These are phyloP conservation scores for Ophiosphaerella narmari DNA, from an alignment of 2,329 filamentous ascomycete genomes.

Conservation along the genomic window DNA sequence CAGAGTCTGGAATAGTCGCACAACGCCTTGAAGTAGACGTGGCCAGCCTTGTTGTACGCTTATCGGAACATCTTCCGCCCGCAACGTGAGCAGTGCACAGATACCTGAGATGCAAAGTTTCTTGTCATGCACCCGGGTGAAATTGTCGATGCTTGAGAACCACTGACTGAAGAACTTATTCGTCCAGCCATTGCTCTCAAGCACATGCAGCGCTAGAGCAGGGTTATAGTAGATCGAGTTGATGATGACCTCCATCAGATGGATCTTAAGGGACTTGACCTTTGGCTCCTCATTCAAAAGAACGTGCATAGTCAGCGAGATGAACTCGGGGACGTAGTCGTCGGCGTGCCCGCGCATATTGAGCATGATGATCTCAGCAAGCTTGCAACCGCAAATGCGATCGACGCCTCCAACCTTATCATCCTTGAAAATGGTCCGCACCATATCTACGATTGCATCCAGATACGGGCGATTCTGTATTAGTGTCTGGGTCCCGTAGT, in stretches of 20 bases:
- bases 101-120: conserved; percentile 97
- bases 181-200: conserved; percentile 93
- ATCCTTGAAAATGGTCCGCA: conserved; percentile 91
- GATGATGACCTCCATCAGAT: conserved; percentile 98
- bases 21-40: conserved; percentile 83
- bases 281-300: conserved; percentile 76
- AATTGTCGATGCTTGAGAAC: conserved; percentile 95
- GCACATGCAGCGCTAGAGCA: conserved; percentile 76
- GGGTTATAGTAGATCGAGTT: conserved; percentile 99
- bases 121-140: conserved; percentile 96
- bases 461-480: conserved; percentile 85
- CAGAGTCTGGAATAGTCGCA: conserved; percentile 87
- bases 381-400: conserved; percentile 94
- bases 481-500: conserved; percentile 82
- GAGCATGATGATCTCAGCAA: conserved; percentile 96
- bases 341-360: conserved; percentile 89
- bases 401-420: conserved; percentile 92
- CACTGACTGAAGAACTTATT: conserved; percentile 99
- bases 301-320: conserved; percentile 84
- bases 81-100: conserved; percentile 78
- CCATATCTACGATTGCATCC: conserved; percentile 89
- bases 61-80: conserved; percentile 79
- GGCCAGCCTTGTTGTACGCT: conserved; percentile 97
- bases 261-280: conserved; percentile 91
- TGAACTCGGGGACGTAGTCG: conserved; percentile 84